Base-by-base conservation (phyloP, 1,284 basidiomycete species). In the Meira nashicola region DNA sequence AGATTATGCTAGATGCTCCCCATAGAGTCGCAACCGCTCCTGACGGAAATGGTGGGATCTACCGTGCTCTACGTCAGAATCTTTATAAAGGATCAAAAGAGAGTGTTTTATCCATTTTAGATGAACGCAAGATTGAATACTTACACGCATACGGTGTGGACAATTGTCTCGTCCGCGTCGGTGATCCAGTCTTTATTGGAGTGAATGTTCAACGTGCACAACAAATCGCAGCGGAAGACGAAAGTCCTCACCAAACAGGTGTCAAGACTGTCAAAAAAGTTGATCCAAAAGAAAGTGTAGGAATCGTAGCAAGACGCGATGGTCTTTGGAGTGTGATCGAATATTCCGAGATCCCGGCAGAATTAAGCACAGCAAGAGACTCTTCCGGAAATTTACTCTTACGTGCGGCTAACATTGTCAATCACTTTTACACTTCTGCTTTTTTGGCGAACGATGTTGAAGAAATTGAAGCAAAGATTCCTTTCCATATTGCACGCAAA, bases 101-200 rank as follows among this genome's bases (percentile, higher is more conserved):
- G 53, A 89, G 89, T 11, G 92, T 98, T 55, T 85, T 98, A 53
- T 84, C 87, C 44, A 91, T 97, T 79, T 84, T 98, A 62, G 81
- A 82, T 44, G 78, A 81, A 55, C 91, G 92, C 67, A 86, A 87
- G 48, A 83, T 97, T 74, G 83, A 86, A 62, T 96, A 93, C 80
- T 83, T 99, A 47, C 94, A 99, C 80, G 89, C 87, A 0, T 97
- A 96, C 82, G 88, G 94, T 72, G 94, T 99, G 71, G 95, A 98
- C 83, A 99, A 99, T 83, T 98, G 94, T 80, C 89, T 99, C 65
- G 95, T 97, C 70, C 86, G 88, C 66, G 91, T 99, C 58, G 94
- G 92, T 58, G 95, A 99, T 79, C 95, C 95, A 15, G 85, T 92
- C 77, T 98, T 99, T 83, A 80, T 98, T 70, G 95, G 95, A 39